Evolutionary conservation across 805 yeast species (phyloP).

Genomic region (Yamadazyma ubonensis): DNA sequence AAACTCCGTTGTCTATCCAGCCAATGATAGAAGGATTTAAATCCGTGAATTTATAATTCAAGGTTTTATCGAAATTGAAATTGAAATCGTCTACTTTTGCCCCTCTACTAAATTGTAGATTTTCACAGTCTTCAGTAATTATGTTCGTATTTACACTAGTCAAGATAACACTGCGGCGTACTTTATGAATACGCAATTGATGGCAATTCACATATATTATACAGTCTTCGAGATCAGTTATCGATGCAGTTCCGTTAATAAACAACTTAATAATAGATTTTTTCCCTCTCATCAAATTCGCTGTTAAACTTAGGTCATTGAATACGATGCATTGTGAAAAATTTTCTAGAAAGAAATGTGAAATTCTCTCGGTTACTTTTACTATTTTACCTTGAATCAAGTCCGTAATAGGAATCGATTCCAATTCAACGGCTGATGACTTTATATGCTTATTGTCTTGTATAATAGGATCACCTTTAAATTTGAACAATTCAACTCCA

Average conservation of each 20-base stretch:
- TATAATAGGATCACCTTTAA: constrained; percentile 30
- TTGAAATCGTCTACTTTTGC: constrained; percentile 30
- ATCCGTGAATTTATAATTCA: constrained; percentile 3
- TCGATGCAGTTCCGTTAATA: constrained; percentile 31
- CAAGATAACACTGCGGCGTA: constrained; percentile 18
- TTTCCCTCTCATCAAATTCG: constrained; percentile 22
- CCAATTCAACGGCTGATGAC: constrained; percentile 1
- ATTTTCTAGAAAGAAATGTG: constrained; percentile 5
- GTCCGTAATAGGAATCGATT: constrained; percentile 1
- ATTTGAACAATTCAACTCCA: constrained; percentile 21
- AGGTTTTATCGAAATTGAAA: constrained; percentile 10
- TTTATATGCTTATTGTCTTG: constrained; percentile 5
- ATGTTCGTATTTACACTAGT: constrained; percentile 22
- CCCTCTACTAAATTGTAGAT: constrained; percentile 13
- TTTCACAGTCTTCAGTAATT: constrained; percentile 30
- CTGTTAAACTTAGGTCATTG: constrained; percentile 19
- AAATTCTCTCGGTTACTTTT: neutral
- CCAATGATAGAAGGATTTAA: neutral
- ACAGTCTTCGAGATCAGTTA: constrained; percentile 21
- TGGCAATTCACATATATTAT: constrained; percentile 25
- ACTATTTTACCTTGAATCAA: constrained; percentile 1
- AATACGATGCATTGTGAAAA: constrained; percentile 5
- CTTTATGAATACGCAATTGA: constrained; percentile 30
- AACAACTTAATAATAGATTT: constrained; percentile 18
- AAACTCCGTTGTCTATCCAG: constrained; percentile 5